Evolutionary conservation across 2,329 filamentous ascomycete species (phyloP).

Genomic region (Diaporthe ampelina): DNA sequence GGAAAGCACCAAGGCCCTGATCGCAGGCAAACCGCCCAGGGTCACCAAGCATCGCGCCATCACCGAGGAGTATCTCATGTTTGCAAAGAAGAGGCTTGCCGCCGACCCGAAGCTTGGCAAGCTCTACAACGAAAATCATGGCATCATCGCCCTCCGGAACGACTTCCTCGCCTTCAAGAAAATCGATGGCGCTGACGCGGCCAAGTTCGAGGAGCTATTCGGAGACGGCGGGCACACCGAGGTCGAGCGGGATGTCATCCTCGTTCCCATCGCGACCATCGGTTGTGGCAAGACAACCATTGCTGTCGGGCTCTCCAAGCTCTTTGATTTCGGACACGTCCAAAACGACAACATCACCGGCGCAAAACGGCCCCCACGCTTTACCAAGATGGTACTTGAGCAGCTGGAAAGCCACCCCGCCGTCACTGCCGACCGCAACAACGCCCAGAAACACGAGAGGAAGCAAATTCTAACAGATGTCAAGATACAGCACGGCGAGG

Average conservation of each 20-base stretch:
- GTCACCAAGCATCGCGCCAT: conserved; percentile 91
- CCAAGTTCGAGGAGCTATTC: conserved; percentile 76
- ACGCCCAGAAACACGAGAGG: conserved; percentile 89
- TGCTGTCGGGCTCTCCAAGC: conserved; percentile 81
- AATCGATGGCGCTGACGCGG: conserved; percentile 89
- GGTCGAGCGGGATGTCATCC: conserved; percentile 77
- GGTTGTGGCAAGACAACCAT: conserved; percentile 98
- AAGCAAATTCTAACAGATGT: conserved; percentile 89
- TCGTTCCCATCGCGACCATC: conserved; percentile 93
- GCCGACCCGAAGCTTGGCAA: conserved; percentile 77
- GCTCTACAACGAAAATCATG: conserved; percentile 88
- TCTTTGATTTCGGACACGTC: conserved; percentile 93
- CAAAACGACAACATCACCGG: conserved; percentile 96
- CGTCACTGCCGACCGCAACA: conserved; percentile 94
- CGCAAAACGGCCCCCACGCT: conserved; percentile 81
- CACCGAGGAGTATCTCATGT: conserved; percentile 90
- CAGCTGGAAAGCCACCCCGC: conserved; percentile 75
- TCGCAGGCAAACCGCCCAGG: conserved; percentile 79
- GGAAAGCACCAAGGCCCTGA: conserved; percentile 93
- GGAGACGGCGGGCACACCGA: conserved; percentile 65
- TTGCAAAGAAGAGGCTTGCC: conserved; percentile 80
- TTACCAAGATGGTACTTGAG: conserved; percentile 78
- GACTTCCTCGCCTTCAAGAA: conserved; percentile 89
- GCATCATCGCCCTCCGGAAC: conserved; percentile 91
- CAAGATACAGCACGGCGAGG: conserved; percentile 70